These are phyloP conservation scores for Phytopythium oedochilum DNA, from an alignment of 352 stramenopile species.

Conservation along the genomic window DNA sequence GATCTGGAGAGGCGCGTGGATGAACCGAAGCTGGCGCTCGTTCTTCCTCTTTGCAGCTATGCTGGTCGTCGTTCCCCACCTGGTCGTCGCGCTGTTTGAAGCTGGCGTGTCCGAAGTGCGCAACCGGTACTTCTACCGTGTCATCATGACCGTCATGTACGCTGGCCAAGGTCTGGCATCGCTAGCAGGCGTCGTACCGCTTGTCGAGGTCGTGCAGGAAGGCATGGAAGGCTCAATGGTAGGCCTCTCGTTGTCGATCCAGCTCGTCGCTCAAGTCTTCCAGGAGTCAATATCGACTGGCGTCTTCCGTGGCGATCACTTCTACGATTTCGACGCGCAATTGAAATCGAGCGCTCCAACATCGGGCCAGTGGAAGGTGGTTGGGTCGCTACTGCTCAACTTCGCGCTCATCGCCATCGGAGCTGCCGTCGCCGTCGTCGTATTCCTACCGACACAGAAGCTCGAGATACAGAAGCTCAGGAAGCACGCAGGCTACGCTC, in stretches of 20 bases:
- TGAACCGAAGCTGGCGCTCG: constrained; percentile 30
- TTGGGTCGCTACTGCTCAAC: constrained; percentile 26
- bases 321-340: constrained; percentile 20
- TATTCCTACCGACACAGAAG: constrained; percentile 44
- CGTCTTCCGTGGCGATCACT: constrained; percentile 32
- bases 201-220: constrained; percentile 54
- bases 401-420: constrained; percentile 36
- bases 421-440: constrained; percentile 14
- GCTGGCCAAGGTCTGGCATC: constrained; percentile 11
- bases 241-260: constrained; percentile 41
- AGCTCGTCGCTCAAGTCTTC: constrained; percentile 41
- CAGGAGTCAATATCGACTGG: constrained; percentile 28
- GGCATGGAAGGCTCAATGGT: constrained; percentile 47
- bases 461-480: constrained; percentile 52
- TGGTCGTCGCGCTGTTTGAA: constrained; percentile 17
- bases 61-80: constrained; percentile 19
- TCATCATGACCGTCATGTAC: constrained; percentile 20
- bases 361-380: constrained; percentile 21
- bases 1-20: constrained; percentile 29
- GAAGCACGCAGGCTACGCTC: constrained; percentile 56
- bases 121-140: constrained; percentile 24
- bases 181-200: constrained; percentile 24
- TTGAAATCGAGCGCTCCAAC: constrained; percentile 13
- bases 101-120: constrained; percentile 18
- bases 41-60: constrained; percentile 21